A percentile compares a stretch with the other conserved stretches of the same genome.
Conservation (phyloP, 371 early-diverging fungal genomes). For the Lichtheimia hyalospora region DNA sequence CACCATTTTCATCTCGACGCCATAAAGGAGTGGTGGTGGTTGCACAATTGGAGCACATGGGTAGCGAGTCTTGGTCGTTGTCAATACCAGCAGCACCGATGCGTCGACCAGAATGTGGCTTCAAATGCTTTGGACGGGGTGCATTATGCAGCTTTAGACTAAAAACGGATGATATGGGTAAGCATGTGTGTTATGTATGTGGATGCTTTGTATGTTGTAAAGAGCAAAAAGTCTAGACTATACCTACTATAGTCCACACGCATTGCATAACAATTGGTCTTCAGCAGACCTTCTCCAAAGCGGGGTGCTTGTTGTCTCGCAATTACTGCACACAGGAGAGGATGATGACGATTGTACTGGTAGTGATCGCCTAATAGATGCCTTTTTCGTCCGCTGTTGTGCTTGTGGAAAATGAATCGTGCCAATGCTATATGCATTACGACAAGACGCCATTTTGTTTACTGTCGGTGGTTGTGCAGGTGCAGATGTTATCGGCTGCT, state of each 20-base stretch:
- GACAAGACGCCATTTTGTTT: conserved; percentile 22
- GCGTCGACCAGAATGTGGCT: conserved; percentile 3
- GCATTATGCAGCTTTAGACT: conserved; percentile 72
- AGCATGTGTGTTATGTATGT: too few relatives aligned
- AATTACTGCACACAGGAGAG: conserved; percentile 73
- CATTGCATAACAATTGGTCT: conserved; percentile 91
- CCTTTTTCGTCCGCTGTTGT: too few relatives aligned
- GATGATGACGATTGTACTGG: conserved; percentile 3
- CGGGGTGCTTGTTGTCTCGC: conserved; percentile 87
- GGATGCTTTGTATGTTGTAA: too few relatives aligned
- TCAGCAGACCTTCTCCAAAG: conserved; percentile 92
- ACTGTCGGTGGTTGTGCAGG: conserved; percentile 10
- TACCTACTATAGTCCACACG: conserved; percentile 89
- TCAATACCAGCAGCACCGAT: too few relatives aligned
- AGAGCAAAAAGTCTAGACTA: background rate
- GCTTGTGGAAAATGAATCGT: too few relatives aligned
- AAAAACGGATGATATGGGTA: background rate
- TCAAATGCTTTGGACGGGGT: conserved; percentile 59
- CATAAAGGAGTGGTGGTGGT: conserved; percentile 94
- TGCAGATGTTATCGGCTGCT: background rate
- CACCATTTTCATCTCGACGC: conserved; percentile 85
- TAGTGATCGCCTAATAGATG: too few relatives aligned
- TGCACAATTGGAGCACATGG: conserved; percentile 82
- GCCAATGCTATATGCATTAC: background rate
- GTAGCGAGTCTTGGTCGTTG: too few relatives aligned